phyloP scores from a whole-genome alignment of 352 stramenopile genomes.

The Phytophthora niederhauseri region DNA sequence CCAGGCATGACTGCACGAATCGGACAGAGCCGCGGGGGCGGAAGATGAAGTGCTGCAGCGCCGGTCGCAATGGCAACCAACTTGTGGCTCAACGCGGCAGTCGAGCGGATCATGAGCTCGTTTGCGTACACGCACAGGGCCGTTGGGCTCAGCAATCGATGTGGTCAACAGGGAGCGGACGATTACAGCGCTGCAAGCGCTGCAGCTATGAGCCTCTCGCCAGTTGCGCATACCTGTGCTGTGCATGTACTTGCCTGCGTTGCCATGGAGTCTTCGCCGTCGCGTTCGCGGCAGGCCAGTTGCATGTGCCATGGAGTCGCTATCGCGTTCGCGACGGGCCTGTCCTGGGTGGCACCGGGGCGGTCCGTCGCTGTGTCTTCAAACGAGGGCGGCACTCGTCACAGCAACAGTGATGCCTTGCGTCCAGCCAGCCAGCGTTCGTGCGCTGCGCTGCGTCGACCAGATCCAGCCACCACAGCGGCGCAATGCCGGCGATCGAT shows the following conservation, averaged over 20 bases:
- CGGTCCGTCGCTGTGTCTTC: constrained; percentile 6
- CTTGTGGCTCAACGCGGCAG: constrained; percentile 23
- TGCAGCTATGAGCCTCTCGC: constrained; percentile 7
- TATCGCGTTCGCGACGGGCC: constrained; percentile 16
- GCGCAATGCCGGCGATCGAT: constrained; percentile 16
- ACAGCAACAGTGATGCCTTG: constrained; percentile 9
- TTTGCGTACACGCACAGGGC: constrained; percentile 19
- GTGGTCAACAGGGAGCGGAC: constrained; percentile 7
- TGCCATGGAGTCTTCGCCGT: constrained; percentile 21
- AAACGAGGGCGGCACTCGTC: constrained; percentile 19
- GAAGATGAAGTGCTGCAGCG: constrained; percentile 41
- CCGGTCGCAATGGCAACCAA: constrained; percentile 21
- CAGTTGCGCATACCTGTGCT: constrained; percentile 12
- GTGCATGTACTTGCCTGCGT: background rate
- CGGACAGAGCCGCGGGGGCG: constrained; percentile 36
- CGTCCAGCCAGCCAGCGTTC: background rate
- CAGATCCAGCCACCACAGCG: background rate
- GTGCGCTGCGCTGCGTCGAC: background rate
- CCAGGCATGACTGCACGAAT: constrained; percentile 27
- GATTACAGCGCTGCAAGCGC: constrained; percentile 10
- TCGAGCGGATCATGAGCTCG: constrained; percentile 2
- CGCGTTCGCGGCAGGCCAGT: constrained; percentile 6
- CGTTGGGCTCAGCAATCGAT: constrained; percentile 27
- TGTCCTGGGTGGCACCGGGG: constrained; percentile 3
- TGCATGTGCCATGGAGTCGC: background rate